A percentile compares a stretch with the other conserved stretches of the same genome.
phyloP scores from a whole-genome alignment of 2,329 filamentous ascomycete genomes.

The Aspergillus brasiliensis region DNA sequence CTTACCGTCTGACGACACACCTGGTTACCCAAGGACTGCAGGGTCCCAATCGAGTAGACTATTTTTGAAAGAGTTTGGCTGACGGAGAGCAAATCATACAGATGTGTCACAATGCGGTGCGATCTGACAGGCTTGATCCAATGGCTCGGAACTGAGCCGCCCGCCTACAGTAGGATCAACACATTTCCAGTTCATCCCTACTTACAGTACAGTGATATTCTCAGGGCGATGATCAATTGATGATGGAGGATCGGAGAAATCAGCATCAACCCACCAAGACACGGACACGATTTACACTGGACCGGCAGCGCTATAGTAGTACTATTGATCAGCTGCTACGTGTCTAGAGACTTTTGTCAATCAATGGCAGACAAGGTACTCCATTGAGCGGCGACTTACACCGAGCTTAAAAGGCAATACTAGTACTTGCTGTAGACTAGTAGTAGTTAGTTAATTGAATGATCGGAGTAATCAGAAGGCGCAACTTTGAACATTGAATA shows the following conservation, averaged over 20 bases:
- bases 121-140: neutral
- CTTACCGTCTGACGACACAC: too few species aligned
- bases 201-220: neutral
- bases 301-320: too few species aligned
- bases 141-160: neutral
- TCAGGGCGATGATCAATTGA: neutral
- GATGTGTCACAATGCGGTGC: constrained; percentile 2
- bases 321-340: too few species aligned
- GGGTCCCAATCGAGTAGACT: neutral
- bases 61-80: neutral
- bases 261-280: neutral
- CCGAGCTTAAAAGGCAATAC: too few species aligned
- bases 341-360: too few species aligned
- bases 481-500: neutral
- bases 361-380: too few species aligned
- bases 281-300: too few species aligned
- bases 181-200: too few species aligned
- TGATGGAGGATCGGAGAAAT: neutral
- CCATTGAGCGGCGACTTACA: too few species aligned
- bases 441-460: neutral
- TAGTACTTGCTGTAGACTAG: too few species aligned
- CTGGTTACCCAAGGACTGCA: neutral
- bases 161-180: neutral
- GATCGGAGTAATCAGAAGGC: neutral
- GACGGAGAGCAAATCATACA: neutral